Base-by-base conservation (phyloP, 2,329 filamentous ascomycete species). In the Epichloe elymi region DNA sequence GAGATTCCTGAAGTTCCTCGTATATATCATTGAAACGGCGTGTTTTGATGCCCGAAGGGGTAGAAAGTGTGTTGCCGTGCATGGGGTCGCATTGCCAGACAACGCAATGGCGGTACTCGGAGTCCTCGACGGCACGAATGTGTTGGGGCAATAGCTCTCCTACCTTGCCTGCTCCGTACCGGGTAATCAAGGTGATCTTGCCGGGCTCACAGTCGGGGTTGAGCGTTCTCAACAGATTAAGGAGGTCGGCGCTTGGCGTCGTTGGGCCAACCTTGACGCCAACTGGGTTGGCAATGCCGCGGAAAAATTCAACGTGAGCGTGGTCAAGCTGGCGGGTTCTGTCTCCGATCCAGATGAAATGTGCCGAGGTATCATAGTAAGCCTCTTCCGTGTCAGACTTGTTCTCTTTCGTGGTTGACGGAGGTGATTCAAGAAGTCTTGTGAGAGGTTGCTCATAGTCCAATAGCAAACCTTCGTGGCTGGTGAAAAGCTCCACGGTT, bases 21-120 rank as follows among this genome's bases (percentile, higher is more conserved):
- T 96, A 83, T 60, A 98, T 95, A 65, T 93, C 86, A 55, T 79
- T 80, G 74, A 98, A 98, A 51, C 86, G 84, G 15, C 93, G 80
- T 2, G 93, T 98, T 74, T 98, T 98, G 70, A 96, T 80, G 26
- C 89, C 89, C 0, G 78, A 72, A 0, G 80, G 76, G 0, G 87
- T 91, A 19, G 79, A 76, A 42, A 75, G 71, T 38, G 81, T 85
- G 69, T 85, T 85, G 55, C 93, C 93, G 70, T 98, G 93, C 93
- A 98, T 98, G 20, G 93, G 93, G 69, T 98, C 93, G 70, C 91
- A 97, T 71, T 97, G 93, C 91, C 91, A 97, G 59, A 96, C 88
- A 4, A 95, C 88, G 20, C 68, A 70, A 48, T 73, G 67, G 45
- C 67, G 66, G 67, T 80, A 82, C 67, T 83, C 88, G 52, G 86